Conservation (phyloP, 495 filamentous ascomycete genomes). For the Penicillium alfredii region DNA sequence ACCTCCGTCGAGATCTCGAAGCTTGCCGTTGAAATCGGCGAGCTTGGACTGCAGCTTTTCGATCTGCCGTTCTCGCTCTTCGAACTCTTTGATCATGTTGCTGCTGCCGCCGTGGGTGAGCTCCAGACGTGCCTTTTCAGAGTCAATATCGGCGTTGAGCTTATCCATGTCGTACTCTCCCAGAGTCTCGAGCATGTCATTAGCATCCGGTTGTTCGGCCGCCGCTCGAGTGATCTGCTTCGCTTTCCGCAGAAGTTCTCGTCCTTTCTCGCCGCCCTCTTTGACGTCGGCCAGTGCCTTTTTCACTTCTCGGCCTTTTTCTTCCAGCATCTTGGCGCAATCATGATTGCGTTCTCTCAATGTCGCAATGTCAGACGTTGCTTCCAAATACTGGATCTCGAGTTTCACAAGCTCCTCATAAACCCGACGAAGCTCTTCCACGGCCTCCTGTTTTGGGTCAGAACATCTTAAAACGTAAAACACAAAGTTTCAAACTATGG, state of each 20-base stretch:
- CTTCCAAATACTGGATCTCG: conserved; percentile 68
- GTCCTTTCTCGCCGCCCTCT: conserved; percentile 26
- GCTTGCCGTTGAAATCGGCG: conserved; percentile 33
- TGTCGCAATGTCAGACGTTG: conserved; percentile 64
- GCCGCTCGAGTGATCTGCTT: conserved; percentile 17
- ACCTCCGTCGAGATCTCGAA: conserved; percentile 46
- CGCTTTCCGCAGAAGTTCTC: conserved; percentile 31
- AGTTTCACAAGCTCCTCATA: conserved; percentile 61
- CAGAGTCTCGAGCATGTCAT: conserved; percentile 30
- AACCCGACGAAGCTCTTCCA: conserved; percentile 51
- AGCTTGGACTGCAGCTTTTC: conserved; percentile 48
- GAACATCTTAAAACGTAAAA: no score
- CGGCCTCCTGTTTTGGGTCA: conserved; percentile 42
- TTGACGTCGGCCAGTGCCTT: conserved; percentile 27
- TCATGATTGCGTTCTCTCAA: conserved; percentile 57
- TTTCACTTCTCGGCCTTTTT: conserved; percentile 34
- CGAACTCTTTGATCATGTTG: conserved; percentile 69
- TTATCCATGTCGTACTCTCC: conserved; percentile 51
- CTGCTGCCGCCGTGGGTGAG: conserved; percentile 76
- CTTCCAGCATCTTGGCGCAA: conserved; percentile 49
- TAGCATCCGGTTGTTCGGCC: conserved; percentile 18
- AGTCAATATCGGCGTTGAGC: conserved; percentile 67
- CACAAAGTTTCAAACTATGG: not conserved
- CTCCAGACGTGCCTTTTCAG: conserved; percentile 66
- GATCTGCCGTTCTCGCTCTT: conserved; percentile 59